A percentile compares a stretch with the other conserved stretches of the same genome.
Evolutionary conservation across 345 rosid species (phyloP).

Genomic region (Corymbia maculata): DNA sequence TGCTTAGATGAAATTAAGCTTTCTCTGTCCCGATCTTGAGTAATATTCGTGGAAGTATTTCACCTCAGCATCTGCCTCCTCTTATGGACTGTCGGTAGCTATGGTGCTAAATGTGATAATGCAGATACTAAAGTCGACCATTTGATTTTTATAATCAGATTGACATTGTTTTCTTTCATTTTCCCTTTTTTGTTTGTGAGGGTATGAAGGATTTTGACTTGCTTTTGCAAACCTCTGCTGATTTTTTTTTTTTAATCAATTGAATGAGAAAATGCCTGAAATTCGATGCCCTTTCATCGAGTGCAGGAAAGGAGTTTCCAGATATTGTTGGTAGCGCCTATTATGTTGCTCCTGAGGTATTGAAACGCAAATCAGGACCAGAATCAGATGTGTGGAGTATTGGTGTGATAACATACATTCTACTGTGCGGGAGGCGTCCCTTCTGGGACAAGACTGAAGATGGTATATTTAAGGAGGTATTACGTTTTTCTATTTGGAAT

Average conservation of each 20-base stretch:
- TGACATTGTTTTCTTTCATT: neutral
- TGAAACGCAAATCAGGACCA: conserved; percentile 42
- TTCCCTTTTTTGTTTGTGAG: neutral
- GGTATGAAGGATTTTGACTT: neutral
- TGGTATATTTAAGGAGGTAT: conserved; percentile 52
- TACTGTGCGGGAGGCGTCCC: conserved; percentile 46
- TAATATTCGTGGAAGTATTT: neutral
- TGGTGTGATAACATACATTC: conserved; percentile 44
- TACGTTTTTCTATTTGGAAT: neutral
- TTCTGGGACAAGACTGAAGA: conserved; percentile 56
- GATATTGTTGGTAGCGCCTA: conserved; percentile 69
- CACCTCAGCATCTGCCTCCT: neutral
- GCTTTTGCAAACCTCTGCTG: neutral
- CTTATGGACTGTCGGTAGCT: neutral
- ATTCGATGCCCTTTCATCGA: neutral
- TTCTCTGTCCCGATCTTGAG: neutral
- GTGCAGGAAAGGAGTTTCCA: conserved; percentile 38
- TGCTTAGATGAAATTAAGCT: neutral
- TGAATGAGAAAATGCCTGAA: neutral
- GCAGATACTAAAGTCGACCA: neutral
- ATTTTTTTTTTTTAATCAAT: neutral
- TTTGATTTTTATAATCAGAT: neutral
- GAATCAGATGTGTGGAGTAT: conserved; percentile 59
- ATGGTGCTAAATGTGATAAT: neutral
- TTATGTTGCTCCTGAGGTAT: conserved; percentile 49